Evolutionary conservation across 129 eudicot genomes (phyloP).

Genomic region (Flaveria linearis): DNA sequence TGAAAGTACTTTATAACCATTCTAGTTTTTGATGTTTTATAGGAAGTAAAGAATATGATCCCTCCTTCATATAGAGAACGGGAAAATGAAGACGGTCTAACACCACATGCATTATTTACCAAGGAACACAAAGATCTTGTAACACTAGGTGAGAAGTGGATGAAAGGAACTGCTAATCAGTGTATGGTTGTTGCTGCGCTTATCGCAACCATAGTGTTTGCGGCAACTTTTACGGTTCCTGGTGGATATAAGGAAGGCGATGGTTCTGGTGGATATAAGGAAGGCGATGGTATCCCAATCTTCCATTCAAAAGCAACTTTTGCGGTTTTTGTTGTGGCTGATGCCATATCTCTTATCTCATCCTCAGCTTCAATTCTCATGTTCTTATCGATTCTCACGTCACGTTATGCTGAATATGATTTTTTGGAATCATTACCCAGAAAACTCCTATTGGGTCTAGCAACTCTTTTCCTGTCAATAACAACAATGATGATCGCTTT

Average conservation of each 20-base stretch:
- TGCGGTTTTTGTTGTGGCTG: not conserved
- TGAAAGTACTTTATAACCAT: not conserved
- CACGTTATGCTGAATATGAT: conserved; percentile 12
- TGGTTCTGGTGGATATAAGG: conserved; percentile 12
- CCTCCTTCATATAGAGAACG: conserved; percentile 1
- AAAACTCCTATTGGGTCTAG: conserved; percentile 10
- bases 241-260: conserved; percentile 7
- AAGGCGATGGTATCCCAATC: conserved; percentile 3
- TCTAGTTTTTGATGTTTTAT: not conserved
- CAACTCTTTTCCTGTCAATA: conserved; percentile 25
- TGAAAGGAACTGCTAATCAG: conserved; percentile 5
- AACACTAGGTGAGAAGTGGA: conserved; percentile 1
- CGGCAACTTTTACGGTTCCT: conserved; percentile 9
- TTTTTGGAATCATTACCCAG: not conserved
- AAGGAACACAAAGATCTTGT: conserved; percentile 18
- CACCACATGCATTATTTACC: conserved; percentile 13
- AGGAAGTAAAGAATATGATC: conserved; percentile 1
- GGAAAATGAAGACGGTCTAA: conserved; percentile 3
- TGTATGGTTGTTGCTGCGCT: conserved; percentile 14
- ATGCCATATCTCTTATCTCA: conserved; percentile 13
- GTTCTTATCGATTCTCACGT: conserved; percentile 21
- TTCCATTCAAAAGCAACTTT: conserved; percentile 1
- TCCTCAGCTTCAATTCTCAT: conserved; percentile 30
- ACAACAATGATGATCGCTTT: conserved; percentile 24
- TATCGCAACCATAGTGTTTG: conserved; percentile 16